phyloP scores from a whole-genome alignment of 768 basidiomycete genomes.

The Hygrophorus pudorinus region DNA sequence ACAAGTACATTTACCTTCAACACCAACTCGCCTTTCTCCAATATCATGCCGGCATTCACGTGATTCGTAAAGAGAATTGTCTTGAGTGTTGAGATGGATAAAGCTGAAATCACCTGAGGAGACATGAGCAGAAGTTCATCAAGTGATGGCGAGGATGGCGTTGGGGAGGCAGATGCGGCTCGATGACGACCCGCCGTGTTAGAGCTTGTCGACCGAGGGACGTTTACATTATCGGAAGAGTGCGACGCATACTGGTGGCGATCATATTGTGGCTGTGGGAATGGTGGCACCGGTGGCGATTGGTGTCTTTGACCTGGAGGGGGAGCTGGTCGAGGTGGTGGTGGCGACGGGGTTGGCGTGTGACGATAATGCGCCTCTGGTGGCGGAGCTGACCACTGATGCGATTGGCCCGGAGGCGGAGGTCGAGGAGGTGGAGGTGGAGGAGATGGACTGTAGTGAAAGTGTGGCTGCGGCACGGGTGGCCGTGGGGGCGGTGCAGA shows the following conservation, averaged over 20 bases:
- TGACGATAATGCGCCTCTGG: slow-evolving; percentile 1
- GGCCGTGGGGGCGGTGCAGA: slow-evolving; percentile 9
- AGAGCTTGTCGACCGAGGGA: neutral
- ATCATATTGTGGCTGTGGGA: slow-evolving; percentile 14
- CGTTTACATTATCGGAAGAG: slow-evolving; percentile 13
- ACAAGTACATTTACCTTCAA: slow-evolving; percentile 54
- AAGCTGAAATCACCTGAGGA: slow-evolving; percentile 39
- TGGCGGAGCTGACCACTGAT: slow-evolving; percentile 12
- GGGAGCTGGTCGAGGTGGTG: neutral
- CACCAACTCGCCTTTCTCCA: slow-evolving; percentile 88
- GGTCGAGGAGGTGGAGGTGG: slow-evolving; percentile 14
- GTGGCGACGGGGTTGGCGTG: slow-evolving; percentile 4
- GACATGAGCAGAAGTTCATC: slow-evolving; percentile 59
- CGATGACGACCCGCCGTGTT: slow-evolving; percentile 23
- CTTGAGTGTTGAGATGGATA: slow-evolving; percentile 71
- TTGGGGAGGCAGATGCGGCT: slow-evolving; percentile 26
- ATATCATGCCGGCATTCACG: slow-evolving; percentile 61
- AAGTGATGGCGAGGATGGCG: slow-evolving; percentile 48
- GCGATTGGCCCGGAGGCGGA: slow-evolving; percentile 11
- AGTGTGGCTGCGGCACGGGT: slow-evolving; percentile 11
- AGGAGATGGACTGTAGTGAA: slow-evolving; percentile 12
- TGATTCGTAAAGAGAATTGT: slow-evolving; percentile 73
- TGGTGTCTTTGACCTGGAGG: slow-evolving; percentile 10
- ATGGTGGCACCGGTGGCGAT: neutral
- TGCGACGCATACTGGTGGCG: slow-evolving; percentile 11